Base-by-base conservation (phyloP, 495 filamentous ascomycete species). In the Talaromyces borbonicus region DNA sequence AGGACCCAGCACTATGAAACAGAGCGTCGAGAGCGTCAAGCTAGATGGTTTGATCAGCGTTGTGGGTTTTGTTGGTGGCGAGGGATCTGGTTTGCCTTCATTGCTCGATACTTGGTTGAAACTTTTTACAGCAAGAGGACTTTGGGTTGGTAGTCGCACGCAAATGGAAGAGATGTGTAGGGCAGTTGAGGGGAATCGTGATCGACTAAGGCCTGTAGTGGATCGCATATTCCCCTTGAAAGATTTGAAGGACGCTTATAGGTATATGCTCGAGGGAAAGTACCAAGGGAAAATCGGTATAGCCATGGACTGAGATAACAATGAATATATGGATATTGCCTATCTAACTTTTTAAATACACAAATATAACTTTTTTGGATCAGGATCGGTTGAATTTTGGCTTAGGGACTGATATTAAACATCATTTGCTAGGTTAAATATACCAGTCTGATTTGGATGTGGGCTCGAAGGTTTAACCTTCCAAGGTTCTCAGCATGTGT, bases 161-260 rank as follows among this genome's bases (percentile, higher is more conserved):
- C 65, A 73, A 62, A 67, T 81, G 58, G 70, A 78, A 60, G 76
- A 79, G 0, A 81, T 83, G 78, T 62, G 58, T 16, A 45, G 54
- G 7, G 68, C 68, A 0, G 74, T 81, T 43, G 75, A 80, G 52
- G 65, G 59, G 18, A 69, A 74, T 35, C 54, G 68, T 6, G 75
- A 80, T 36, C 64, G 73, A 37, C 49, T 69, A 38, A 48, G 44
- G 30, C 78, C 78, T 1, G 65, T 79, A 0, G 49, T 82, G 11
- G 78, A 81, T 40, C 24, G 15, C 40, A 46, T 52, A 6, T 59
- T 58, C 33, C 55, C 24, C 29, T 32, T 60, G 35, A 55, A 59
- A 16, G 31, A 61, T 36, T 9, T 55, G 1, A 60, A 60, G 45
- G 59, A 57, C 22, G 59, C 59, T 6, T 58, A 52, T 27, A 48